Percentiles rank a stretch among this genome's conserved stretches.
phyloP scores from a whole-genome alignment of 352 stramenopile genomes.

The Phytophthora colocasiae region DNA sequence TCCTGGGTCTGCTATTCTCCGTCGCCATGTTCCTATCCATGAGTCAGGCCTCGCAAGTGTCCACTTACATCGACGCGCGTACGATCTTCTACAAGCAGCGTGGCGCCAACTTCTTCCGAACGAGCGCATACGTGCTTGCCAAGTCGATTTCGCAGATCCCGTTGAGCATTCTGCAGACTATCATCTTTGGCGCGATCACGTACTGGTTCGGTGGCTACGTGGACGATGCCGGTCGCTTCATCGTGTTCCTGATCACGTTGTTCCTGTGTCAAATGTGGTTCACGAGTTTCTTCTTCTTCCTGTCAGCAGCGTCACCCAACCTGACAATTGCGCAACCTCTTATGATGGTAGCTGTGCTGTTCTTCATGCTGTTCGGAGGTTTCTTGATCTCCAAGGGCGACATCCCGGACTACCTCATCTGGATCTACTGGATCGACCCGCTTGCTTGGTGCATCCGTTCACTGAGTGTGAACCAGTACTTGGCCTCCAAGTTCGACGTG shows the following conservation, averaged over 20 bases:
- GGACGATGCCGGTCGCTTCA: constrained; percentile 41
- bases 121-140: constrained; percentile 83
- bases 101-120: constrained; percentile 89
- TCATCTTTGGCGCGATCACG: constrained; percentile 85
- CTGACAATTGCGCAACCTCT: constrained; percentile 66
- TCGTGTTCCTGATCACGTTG: constrained; percentile 68
- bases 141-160: constrained; percentile 55
- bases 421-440: constrained; percentile 84
- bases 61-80: constrained; percentile 78
- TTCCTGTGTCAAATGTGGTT: constrained; percentile 79
- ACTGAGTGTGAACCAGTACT: constrained; percentile 71
- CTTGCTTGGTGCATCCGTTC: constrained; percentile 70
- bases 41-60: constrained; percentile 79
- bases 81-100: constrained; percentile 91
- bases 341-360: constrained; percentile 64
- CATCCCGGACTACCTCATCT: constrained; percentile 72
- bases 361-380: constrained; percentile 77
- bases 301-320: constrained; percentile 56
- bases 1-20: constrained; percentile 90
- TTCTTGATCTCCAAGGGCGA: constrained; percentile 66
- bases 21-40: constrained; percentile 88
- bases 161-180: constrained; percentile 68
- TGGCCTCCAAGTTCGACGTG: constrained; percentile 44
- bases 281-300: constrained; percentile 73
- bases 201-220: constrained; percentile 92